Evolutionary conservation across 2,329 filamentous ascomycete species (phyloP).

Genomic region (Penicillium sp.): DNA sequence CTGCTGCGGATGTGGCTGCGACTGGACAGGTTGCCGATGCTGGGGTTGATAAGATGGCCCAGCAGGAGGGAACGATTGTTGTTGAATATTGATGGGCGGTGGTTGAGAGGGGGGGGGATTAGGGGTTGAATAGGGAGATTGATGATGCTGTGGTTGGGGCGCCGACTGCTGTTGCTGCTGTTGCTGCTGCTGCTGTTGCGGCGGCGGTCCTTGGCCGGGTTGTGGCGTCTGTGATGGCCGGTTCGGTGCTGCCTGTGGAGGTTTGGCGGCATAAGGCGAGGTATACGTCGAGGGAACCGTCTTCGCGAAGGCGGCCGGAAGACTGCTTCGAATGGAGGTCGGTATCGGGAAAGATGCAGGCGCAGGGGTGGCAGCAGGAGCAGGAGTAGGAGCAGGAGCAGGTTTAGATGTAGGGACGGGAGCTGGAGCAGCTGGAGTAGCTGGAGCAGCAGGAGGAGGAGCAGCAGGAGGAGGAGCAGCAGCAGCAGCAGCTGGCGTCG

Average conservation of each 20-base stretch:
- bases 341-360: conserved; percentile 40
- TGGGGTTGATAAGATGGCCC: conserved; percentile 20
- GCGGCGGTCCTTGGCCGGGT: conserved; percentile 23
- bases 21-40: conserved; percentile 16
- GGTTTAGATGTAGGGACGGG: conserved; percentile 24
- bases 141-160: conserved; percentile 32
- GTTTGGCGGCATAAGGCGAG: conserved; percentile 46
- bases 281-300: conserved; percentile 43
- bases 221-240: conserved; percentile 34
- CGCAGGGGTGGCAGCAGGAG: conserved; percentile 24
- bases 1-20: conserved; percentile 29
- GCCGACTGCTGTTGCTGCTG: no score
- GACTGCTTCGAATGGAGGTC: conserved; percentile 42
- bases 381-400: conserved; percentile 14
- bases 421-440: conserved; percentile 19
- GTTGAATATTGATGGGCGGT: conserved; percentile 24
- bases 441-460: conserved; percentile 9
- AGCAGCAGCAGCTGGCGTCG: no score
- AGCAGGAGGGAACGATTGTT: conserved; percentile 22
- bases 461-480: conserved; percentile 9
- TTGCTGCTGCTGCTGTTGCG: conserved; percentile 36
- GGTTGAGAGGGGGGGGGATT: conserved; percentile 26
- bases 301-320: conserved; percentile 45
- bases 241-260: conserved; percentile 37
- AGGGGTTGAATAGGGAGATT: conserved; percentile 28